Evolutionary conservation across 495 filamentous ascomycete species (phyloP).

Genomic region (Chaetomium cochliodes): DNA sequence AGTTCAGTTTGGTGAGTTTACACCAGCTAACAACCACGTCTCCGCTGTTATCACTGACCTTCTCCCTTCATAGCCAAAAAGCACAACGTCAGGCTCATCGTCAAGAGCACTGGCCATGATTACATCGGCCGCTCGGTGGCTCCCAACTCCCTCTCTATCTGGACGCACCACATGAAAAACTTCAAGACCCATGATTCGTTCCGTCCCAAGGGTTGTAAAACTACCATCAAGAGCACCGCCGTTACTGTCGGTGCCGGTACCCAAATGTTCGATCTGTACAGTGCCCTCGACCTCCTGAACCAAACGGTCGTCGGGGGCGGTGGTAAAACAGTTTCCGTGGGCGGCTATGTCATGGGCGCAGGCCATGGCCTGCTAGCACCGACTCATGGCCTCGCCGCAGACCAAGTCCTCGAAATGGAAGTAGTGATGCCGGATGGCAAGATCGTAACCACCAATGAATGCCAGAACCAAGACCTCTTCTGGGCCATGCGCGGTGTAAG

Average conservation of each 20-base stretch:
- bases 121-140: slow-evolving; percentile 54
- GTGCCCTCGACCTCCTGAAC: slow-evolving; percentile 32
- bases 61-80: slow-evolving; percentile 34
- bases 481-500: slow-evolving; percentile 64
- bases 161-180: slow-evolving; percentile 47
- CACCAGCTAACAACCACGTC: not conserved
- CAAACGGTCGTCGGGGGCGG: slow-evolving; percentile 40
- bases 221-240: slow-evolving; percentile 36
- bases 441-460: slow-evolving; percentile 54
- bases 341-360: slow-evolving; percentile 61
- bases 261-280: slow-evolving; percentile 41
- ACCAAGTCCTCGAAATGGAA: slow-evolving; percentile 62
- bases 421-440: slow-evolving; percentile 57
- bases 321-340: slow-evolving; percentile 30
- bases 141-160: slow-evolving; percentile 53
- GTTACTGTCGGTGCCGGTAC: slow-evolving; percentile 43
- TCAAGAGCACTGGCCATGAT: slow-evolving; percentile 65
- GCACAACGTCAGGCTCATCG: slow-evolving; percentile 58
- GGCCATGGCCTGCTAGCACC: slow-evolving; percentile 58
- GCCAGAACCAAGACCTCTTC: slow-evolving; percentile 60
- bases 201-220: slow-evolving; percentile 39
- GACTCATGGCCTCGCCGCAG: slow-evolving; percentile 59
- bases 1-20: slow-evolving; percentile 41
- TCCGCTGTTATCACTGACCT: not conserved
- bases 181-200: slow-evolving; percentile 43